phyloP scores from a whole-genome alignment of 768 basidiomycete species.

The Pluteus cervinus region DNA sequence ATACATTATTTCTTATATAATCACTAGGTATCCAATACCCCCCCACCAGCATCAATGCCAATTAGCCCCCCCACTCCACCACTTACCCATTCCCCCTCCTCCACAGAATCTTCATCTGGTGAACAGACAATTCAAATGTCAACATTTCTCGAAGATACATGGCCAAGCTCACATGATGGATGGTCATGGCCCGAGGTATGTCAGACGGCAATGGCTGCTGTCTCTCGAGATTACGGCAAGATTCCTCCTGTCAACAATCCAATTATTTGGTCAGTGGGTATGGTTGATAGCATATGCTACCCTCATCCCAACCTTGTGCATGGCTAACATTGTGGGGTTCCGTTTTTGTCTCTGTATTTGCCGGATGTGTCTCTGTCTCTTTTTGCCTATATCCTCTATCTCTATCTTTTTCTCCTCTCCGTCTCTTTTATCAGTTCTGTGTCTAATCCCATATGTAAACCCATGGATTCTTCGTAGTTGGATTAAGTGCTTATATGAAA shows the following conservation, averaged over 20 bases:
- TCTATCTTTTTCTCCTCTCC: constrained; percentile 13
- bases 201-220: not conserved
- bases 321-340: constrained; percentile 5
- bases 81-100: constrained; percentile 54
- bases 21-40: too few relatives aligned
- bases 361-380: constrained; percentile 7
- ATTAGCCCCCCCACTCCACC: too few relatives aligned
- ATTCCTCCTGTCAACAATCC: not conserved
- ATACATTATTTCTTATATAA: too few relatives aligned
- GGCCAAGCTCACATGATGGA: constrained; percentile 13
- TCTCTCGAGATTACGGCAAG: not conserved
- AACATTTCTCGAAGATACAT: constrained; percentile 35
- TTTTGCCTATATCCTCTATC: constrained; percentile 10
- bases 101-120: constrained; percentile 49
- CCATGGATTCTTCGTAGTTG: not conserved
- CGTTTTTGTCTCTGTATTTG: constrained; percentile 4
- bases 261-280: not conserved
- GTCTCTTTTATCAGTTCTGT: constrained; percentile 16
- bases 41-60: too few relatives aligned
- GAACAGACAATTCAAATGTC: constrained; percentile 54
- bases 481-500: not conserved
- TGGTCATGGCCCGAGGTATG: constrained; percentile 1
- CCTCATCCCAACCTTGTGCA: constrained; percentile 2
- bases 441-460: constrained; percentile 9
- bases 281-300: not conserved